A percentile compares a stretch with the other conserved stretches of the same genome.
Evolutionary conservation across 306 rosid species (phyloP).

Genomic region (Morella rubra): DNA sequence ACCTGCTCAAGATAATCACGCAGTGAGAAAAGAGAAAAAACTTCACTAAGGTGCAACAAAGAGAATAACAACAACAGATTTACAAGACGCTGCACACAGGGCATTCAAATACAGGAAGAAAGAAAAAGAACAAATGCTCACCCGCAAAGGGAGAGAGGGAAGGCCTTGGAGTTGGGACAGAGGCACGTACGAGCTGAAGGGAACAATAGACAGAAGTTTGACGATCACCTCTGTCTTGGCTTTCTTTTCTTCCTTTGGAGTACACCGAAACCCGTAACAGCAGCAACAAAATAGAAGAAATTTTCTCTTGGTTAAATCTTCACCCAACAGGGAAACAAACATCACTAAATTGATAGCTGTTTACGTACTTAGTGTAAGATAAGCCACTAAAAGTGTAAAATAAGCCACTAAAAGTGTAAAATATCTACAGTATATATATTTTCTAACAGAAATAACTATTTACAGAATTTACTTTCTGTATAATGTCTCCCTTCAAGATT

Average conservation of each 20-base stretch:
- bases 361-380: not conserved
- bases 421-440: not conserved
- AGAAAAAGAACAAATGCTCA: constrained; percentile 34
- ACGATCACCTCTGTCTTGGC: constrained; percentile 62
- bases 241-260: constrained; percentile 70
- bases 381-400: no score
- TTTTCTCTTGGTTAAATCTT: not conserved
- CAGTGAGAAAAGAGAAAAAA: not conserved
- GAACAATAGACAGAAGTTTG: constrained; percentile 31
- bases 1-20: not conserved
- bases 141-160: constrained; percentile 56
- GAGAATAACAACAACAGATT: not conserved
- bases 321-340: not conserved
- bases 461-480: not conserved
- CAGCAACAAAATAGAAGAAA: not conserved
- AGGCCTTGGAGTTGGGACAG: constrained; percentile 9
- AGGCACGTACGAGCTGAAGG: constrained; percentile 50
- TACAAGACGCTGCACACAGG: no score
- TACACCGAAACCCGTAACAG: constrained; percentile 40
- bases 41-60: constrained; percentile 3
- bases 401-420: no score
- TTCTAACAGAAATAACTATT: not conserved
- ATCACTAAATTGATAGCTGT: not conserved
- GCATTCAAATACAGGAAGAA: no score
- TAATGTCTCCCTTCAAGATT: not conserved